Percentiles rank a stretch among this genome's conserved stretches.
These are phyloP conservation scores for Thelonectria olida DNA, from an alignment of 2,329 filamentous ascomycete species.

Conservation along the genomic window DNA sequence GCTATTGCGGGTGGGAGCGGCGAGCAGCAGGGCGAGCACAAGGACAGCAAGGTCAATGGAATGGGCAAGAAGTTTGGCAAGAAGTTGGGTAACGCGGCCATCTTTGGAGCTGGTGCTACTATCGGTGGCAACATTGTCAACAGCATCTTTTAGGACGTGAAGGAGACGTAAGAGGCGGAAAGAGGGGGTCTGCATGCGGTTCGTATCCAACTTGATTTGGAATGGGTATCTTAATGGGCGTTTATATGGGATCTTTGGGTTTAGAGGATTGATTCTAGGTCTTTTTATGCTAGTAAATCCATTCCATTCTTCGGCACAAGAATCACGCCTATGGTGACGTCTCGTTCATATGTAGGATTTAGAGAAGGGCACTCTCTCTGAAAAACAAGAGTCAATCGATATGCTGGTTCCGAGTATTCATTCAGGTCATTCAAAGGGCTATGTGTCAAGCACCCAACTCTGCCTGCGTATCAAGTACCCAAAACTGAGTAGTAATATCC, in stretches of 20 bases:
- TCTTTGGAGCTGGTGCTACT: conserved; percentile 92
- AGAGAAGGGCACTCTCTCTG: too few relatives aligned
- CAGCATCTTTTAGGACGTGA: conserved; percentile 76
- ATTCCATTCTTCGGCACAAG: neutral
- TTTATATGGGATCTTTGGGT: neutral
- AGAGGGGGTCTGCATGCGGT: neutral
- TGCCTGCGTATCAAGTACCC: too few relatives aligned
- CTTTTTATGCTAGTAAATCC: neutral
- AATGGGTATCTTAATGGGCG: neutral
- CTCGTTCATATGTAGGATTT: neutral
- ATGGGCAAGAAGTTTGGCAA: conserved; percentile 94
- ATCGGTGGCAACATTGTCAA: conserved; percentile 92
- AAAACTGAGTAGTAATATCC: too few relatives aligned
- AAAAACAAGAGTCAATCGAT: too few relatives aligned
- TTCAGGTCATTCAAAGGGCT: too few relatives aligned
- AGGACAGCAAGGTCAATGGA: conserved; percentile 71
- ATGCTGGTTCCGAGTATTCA: too few relatives aligned
- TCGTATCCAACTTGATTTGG: neutral
- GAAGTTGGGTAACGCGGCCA: conserved; percentile 82
- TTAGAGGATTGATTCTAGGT: neutral
- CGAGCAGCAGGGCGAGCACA: conserved; percentile 45
- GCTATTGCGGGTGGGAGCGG: conserved; percentile 70
- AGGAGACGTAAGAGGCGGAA: too few relatives aligned
- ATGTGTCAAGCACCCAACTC: too few relatives aligned
- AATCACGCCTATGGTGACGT: neutral